Percentiles rank a stretch among this genome's conserved stretches.
These are phyloP conservation scores for Aphanomyces astaci DNA, from an alignment of 352 stramenopile species.

Conservation along the genomic window DNA sequence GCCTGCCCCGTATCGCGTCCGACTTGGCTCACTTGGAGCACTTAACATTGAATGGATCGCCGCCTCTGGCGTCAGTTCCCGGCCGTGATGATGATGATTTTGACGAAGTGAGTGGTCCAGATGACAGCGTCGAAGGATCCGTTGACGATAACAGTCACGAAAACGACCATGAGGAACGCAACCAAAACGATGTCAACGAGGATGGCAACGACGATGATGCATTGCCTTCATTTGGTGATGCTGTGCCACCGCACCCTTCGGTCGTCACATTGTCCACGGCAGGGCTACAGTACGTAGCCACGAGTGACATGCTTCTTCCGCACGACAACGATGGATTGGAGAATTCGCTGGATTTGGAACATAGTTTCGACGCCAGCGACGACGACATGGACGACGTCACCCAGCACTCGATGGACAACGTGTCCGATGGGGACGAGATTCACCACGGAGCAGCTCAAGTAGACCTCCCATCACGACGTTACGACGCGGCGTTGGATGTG, in stretches of 20 bases:
- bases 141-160: too few relatives aligned
- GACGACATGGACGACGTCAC: neutral
- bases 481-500: neutral
- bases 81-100: neutral
- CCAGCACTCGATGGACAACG: neutral
- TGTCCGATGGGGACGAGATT: too few relatives aligned
- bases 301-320: too few relatives aligned
- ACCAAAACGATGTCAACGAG: neutral
- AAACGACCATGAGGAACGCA: neutral
- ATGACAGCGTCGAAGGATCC: neutral
- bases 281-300: too few relatives aligned
- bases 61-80: neutral
- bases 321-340: neutral
- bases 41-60: too few relatives aligned
- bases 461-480: neutral
- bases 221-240: neutral
- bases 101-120: neutral
- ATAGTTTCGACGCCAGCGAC: neutral
- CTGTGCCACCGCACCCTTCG: neutral
- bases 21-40: neutral
- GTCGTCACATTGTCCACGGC: too few relatives aligned
- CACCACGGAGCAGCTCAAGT: too few relatives aligned
- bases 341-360: conserved; percentile 6
- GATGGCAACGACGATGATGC: neutral
- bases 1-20: neutral